phyloP scores from a whole-genome alignment of 2,329 filamentous ascomycete genomes.

The Aspergillus sp. region DNA sequence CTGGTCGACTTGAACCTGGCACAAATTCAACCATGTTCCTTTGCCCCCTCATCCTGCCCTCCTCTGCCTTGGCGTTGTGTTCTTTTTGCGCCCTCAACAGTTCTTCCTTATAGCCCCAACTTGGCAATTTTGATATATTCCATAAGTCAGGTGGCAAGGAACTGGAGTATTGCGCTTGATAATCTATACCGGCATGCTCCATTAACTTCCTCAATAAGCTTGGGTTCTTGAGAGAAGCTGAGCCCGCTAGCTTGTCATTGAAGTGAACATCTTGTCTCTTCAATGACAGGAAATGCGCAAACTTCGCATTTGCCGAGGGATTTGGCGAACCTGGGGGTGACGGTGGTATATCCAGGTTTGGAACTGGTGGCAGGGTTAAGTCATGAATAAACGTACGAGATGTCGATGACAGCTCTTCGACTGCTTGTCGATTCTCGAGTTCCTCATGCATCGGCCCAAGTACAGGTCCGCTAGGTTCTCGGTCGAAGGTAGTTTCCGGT shows the following conservation, averaged over 20 bases:
- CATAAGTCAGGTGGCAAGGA: constrained; percentile 46
- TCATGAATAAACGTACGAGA: constrained; percentile 54
- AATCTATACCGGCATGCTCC: constrained; percentile 56
- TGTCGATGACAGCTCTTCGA: constrained; percentile 39
- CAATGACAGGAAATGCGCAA: constrained; percentile 60
- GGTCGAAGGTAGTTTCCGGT: constrained; percentile 4
- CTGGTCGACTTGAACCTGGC: constrained; percentile 10
- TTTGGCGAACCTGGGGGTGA: constrained; percentile 49
- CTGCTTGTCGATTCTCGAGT: constrained; percentile 13
- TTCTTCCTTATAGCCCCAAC: constrained; percentile 49
- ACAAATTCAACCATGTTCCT: constrained; percentile 44
- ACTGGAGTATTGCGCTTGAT: constrained; percentile 55
- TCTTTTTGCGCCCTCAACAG: constrained; percentile 44
- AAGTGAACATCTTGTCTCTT: constrained; percentile 65
- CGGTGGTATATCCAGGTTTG: constrained; percentile 46
- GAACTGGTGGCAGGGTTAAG: constrained; percentile 53
- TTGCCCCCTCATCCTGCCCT: constrained; percentile 32
- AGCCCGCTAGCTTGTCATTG: constrained; percentile 60
- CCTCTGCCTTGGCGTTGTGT: constrained; percentile 33
- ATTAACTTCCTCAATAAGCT: constrained; percentile 57
- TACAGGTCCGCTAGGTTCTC: constrained; percentile 29
- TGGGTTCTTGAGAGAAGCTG: constrained; percentile 60
- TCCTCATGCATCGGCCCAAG: constrained; percentile 38
- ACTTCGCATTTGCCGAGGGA: constrained; percentile 53
- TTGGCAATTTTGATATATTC: constrained; percentile 39